Evolutionary conservation across 768 basidiomycete genomes (phyloP).

Genomic region (Naganishia vaughanmartiniae): DNA sequence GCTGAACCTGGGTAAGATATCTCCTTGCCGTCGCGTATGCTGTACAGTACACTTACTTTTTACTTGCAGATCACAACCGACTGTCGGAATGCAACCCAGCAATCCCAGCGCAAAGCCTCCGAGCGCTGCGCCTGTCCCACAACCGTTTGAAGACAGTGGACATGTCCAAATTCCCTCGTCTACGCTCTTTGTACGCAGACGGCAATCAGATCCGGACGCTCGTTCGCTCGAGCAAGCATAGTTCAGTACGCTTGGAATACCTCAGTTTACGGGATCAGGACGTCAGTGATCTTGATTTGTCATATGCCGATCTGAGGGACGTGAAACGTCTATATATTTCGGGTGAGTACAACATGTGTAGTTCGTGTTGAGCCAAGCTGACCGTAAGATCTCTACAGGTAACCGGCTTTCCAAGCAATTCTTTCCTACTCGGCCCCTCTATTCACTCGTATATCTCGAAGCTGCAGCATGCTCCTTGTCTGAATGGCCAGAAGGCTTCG

Average conservation of each 20-base stretch:
- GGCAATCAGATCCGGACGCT: constrained; percentile 60
- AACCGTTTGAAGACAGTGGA: constrained; percentile 73
- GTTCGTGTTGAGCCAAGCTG: constrained; percentile 56
- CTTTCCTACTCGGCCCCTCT: constrained; percentile 67
- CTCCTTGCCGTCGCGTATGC: not conserved
- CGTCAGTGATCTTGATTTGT: constrained; percentile 32
- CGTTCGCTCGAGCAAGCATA: constrained; percentile 48
- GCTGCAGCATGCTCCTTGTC: constrained; percentile 80
- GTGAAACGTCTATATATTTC: constrained; percentile 92
- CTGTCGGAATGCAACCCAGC: constrained; percentile 58
- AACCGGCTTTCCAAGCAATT: constrained; percentile 47
- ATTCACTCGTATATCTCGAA: constrained; percentile 88
- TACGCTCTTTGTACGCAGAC: constrained; percentile 91
- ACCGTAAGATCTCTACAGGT: constrained; percentile 34
- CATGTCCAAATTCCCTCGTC: constrained; percentile 61
- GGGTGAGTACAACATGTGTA: constrained; percentile 65
- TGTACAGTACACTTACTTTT: not conserved
- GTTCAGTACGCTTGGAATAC: constrained; percentile 74
- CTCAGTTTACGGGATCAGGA: constrained; percentile 85
- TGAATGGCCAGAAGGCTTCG: constrained; percentile 67
- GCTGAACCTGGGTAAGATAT: constrained; percentile 76
- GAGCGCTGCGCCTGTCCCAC: constrained; percentile 78
- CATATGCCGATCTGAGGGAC: constrained; percentile 68
- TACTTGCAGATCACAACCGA: constrained; percentile 67
- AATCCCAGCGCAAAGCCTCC: constrained; percentile 63